A percentile compares a stretch with the other conserved stretches of the same genome.
Evolutionary conservation across 2,329 filamentous ascomycete genomes (phyloP).

Genomic region (Talaromyces sp.): DNA sequence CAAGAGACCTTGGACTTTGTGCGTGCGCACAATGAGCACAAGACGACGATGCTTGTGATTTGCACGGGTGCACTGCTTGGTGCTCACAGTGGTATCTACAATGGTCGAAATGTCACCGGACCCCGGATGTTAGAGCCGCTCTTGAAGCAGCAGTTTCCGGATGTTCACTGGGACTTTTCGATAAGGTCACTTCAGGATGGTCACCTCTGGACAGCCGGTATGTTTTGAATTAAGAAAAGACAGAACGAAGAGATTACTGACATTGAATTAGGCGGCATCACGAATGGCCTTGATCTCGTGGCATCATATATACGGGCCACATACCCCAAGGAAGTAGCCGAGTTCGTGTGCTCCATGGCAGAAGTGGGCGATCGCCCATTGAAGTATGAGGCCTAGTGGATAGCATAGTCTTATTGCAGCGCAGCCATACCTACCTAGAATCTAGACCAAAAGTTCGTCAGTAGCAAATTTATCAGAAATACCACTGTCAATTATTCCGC

Average conservation of each 20-base stretch:
- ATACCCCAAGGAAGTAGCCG: slow-evolving; percentile 23
- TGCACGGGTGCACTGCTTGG: slow-evolving; percentile 22
- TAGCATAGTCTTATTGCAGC: neutral
- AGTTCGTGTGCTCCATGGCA: slow-evolving; percentile 29
- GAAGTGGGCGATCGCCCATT: slow-evolving; percentile 23
- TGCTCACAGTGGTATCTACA: slow-evolving; percentile 21
- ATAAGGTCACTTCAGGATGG: slow-evolving; percentile 19
- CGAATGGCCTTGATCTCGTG: slow-evolving; percentile 24
- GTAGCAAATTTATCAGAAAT: too few species aligned
- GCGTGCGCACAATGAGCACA: slow-evolving; percentile 25
- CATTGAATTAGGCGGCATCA: slow-evolving; percentile 20
- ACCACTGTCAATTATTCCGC: neutral
- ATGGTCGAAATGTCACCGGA: slow-evolving; percentile 18
- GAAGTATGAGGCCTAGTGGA: neutral
- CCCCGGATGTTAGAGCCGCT: slow-evolving; percentile 20
- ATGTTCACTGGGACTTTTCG: slow-evolving; percentile 20
- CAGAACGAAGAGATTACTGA: neutral
- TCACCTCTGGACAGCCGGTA: slow-evolving; percentile 23
- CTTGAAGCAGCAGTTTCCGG: slow-evolving; percentile 21
- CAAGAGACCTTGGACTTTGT: slow-evolving; percentile 28
- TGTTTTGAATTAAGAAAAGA: neutral
- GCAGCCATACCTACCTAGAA: neutral
- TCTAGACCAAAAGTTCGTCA: neutral
- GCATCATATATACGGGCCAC: slow-evolving; percentile 18
- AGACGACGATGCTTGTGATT: slow-evolving; percentile 21